Evolutionary conservation across 768 basidiomycete species (phyloP).

Genomic region (Punctularia strigosozonata): DNA sequence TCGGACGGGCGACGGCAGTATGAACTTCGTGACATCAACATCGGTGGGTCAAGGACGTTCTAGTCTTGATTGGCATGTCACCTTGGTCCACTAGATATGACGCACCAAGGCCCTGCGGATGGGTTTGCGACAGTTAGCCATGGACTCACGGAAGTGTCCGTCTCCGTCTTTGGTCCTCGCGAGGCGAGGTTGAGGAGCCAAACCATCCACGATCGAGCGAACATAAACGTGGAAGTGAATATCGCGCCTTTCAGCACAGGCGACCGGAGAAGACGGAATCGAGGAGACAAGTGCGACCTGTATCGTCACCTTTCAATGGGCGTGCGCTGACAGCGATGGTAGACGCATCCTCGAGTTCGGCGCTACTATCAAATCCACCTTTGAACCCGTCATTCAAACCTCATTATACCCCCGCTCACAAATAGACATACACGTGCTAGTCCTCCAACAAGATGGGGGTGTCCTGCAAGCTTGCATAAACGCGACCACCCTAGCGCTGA

Average conservation of each 20-base stretch:
- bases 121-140: conserved; percentile 78
- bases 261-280: conserved; percentile 61
- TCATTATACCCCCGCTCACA: conserved; percentile 87
- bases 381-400: conserved; percentile 90
- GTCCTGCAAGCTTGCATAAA: conserved; percentile 88
- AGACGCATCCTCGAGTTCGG: conserved; percentile 86
- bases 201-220: conserved; percentile 78
- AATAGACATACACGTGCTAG: conserved; percentile 89
- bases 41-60: too few species aligned
- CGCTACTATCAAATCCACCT: conserved; percentile 82
- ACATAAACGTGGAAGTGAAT: conserved; percentile 80
- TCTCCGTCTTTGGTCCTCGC: conserved; percentile 85
- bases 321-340: conserved; percentile 6
- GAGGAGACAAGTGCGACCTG: conserved; percentile 73
- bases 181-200: conserved; percentile 77
- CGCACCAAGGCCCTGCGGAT: conserved; percentile 66
- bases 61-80: too few species aligned
- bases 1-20: conserved; percentile 90
- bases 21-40: conserved; percentile 74
- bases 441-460: conserved; percentile 90
- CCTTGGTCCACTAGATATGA: too few species aligned
- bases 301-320: not conserved
- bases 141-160: conserved; percentile 82
- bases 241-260: conserved; percentile 82
- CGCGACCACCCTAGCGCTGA: conserved; percentile 85